Percentiles rank a stretch among this genome's conserved stretches.
phyloP scores from a whole-genome alignment of 139 green algal species.

The Dunaliella sp. region DNA sequence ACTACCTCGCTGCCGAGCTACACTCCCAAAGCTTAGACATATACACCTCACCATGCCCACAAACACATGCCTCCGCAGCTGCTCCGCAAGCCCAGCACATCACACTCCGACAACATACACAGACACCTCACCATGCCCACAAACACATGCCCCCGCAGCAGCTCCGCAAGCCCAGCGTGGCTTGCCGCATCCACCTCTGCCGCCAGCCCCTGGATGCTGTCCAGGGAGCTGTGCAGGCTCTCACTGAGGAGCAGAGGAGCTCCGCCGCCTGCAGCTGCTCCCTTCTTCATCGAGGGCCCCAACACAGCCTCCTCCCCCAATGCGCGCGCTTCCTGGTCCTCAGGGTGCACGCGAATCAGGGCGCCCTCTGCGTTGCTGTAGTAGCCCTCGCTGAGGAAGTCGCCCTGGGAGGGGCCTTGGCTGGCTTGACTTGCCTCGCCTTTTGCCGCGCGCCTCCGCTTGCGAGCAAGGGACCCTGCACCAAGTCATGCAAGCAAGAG shows the following conservation, averaged over 20 bases:
- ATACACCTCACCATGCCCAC: conserved; percentile 85
- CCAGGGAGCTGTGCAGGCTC: not conserved
- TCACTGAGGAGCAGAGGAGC: not conserved
- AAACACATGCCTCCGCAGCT: conserved; percentile 67
- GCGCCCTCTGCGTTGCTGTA: not conserved
- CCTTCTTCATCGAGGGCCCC: no score
- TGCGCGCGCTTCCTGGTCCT: not conserved
- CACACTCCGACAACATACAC: no score
- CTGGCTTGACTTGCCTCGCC: no score
- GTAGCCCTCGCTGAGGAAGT: not conserved
- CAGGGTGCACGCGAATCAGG: not conserved
- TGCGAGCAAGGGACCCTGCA: conserved; percentile 15
- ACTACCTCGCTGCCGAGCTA: no score
- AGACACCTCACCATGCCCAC: conserved; percentile 85
- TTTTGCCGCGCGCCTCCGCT: conserved; percentile 5
- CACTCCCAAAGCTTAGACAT: no score
- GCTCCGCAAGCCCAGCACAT: conserved; percentile 61
- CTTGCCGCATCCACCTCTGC: conserved; percentile 36
- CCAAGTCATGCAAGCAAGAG: not conserved
- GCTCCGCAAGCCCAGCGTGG: conserved; percentile 64
- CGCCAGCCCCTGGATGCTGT: conserved; percentile 52
- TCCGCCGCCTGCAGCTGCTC: not conserved
- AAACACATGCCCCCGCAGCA: conserved; percentile 67
- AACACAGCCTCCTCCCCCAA: not conserved
- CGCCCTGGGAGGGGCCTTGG: no score